Conservation (phyloP, 208 protist species). For the Leptomonas seymouri region DNA sequence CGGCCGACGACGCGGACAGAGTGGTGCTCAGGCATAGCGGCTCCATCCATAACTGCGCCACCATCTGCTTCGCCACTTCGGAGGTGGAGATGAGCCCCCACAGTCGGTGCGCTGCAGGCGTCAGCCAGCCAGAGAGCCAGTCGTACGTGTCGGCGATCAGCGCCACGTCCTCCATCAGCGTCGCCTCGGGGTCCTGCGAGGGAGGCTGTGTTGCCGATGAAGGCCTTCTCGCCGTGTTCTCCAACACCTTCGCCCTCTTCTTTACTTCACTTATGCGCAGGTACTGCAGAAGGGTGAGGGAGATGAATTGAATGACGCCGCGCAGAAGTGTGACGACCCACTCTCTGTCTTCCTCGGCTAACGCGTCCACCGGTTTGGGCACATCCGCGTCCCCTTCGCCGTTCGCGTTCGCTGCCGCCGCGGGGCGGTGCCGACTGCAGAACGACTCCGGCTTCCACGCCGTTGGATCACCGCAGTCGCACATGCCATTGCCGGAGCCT, state of each 20-base stretch:
- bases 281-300: slow-evolving; percentile 37
- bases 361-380: slow-evolving; percentile 17
- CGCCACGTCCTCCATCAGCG: slow-evolving; percentile 24
- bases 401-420: neutral
- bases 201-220: neutral
- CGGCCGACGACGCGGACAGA: neutral
- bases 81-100: slow-evolving; percentile 20
- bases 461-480: slow-evolving; percentile 94
- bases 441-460: slow-evolving; percentile 77
- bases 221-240: neutral
- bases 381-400: neutral
- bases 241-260: slow-evolving; percentile 9
- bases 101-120: slow-evolving; percentile 13
- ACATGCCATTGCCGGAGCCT: slow-evolving; percentile 84
- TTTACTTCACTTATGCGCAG: slow-evolving; percentile 8
- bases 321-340: slow-evolving; percentile 55
- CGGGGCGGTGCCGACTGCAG: slow-evolving; percentile 57
- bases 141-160: slow-evolving; percentile 17
- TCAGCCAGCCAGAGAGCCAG: slow-evolving; percentile 39
- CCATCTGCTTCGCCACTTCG: slow-evolving; percentile 37
- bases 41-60: slow-evolving; percentile 34
- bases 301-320: slow-evolving; percentile 47
- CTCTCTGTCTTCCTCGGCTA: slow-evolving; percentile 24
- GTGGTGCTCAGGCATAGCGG: slow-evolving; percentile 9
- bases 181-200: slow-evolving; percentile 12